Conservation (phyloP, 805 yeast genomes). For the Candida parachauliodes region DNA sequence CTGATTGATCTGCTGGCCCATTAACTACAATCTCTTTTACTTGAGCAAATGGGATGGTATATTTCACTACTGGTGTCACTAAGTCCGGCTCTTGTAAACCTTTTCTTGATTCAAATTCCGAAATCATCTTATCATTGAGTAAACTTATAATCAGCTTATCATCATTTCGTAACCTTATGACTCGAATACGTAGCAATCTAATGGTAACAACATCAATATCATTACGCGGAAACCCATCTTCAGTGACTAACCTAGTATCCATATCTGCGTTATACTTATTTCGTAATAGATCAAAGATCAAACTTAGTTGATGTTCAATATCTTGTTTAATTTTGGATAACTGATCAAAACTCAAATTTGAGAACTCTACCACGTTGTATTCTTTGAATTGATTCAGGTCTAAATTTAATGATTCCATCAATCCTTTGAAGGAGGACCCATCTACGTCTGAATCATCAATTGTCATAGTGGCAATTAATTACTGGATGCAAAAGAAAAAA, state of each 20-base stretch:
- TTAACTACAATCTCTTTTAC: conserved; percentile 45
- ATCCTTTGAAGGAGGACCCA: conserved; percentile 20
- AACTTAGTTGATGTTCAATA: conserved; percentile 24
- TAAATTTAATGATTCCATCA: conserved; percentile 25
- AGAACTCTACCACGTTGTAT: conserved; percentile 18
- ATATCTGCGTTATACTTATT: conserved; percentile 50
- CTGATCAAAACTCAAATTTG: conserved; percentile 13
- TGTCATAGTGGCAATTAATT: conserved; percentile 11
- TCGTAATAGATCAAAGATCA: conserved; percentile 40
- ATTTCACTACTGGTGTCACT: not conserved
- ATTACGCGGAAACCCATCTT: conserved; percentile 81
- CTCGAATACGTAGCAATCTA: conserved; percentile 56
- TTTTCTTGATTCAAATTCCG: conserved; percentile 32
- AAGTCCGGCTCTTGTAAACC: no score
- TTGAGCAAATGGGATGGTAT: conserved; percentile 50
- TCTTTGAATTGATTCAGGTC: conserved; percentile 19
- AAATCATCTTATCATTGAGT: conserved; percentile 45
- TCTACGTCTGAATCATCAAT: conserved; percentile 13
- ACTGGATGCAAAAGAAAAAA: not conserved
- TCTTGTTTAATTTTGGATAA: conserved; percentile 13
- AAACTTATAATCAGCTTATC: conserved; percentile 44
- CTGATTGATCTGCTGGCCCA: conserved; percentile 57
- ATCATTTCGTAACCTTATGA: conserved; percentile 72
- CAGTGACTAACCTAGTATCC: conserved; percentile 59
- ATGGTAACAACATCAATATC: conserved; percentile 77